Evolutionary conservation across 768 basidiomycete species (phyloP), one percentile per base, ranked within the genome.

Genomic region (Clathrus columnatus): DNA sequence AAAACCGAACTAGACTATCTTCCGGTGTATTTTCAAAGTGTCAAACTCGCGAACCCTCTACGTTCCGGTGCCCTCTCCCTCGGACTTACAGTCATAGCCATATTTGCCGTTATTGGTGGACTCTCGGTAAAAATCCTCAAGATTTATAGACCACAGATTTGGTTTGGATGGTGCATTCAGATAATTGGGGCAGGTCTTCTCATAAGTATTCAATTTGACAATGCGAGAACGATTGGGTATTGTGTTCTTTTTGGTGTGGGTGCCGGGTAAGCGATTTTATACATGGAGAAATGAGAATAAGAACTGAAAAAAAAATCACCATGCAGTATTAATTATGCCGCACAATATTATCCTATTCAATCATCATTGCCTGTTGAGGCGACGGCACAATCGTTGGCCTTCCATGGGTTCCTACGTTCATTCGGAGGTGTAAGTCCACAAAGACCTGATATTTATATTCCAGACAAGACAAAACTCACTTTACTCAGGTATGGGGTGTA

Each of bases 401-500:
- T 76, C 58, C 71, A 73, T 49, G 64, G 65, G 14, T 75, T 75
- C 58, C 44, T 65, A 5, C 69, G 75, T 5, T 58, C 63, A 1
- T 73, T 73, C 46, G 66, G 69, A 1, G 62, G 68, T 46, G 74
- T 72, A 46, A 42, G 65, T 49, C 11, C 54, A 11, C 20, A 14
- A 18, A n/a, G 4, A 10, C 2, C 8, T 18, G 36, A 14, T 14
- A n/a, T 14, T 20, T 27, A 20, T 29, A 17, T 5, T 20, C 4
- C 54, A 27, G 7, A 20, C 11, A 30, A 0, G 63, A 32, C 24
- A 18, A 17, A 6, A 21, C 4, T 54, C 24, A 8, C 6, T 20
- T 32, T 0, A 63, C n/a, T n/a, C n/a, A 80, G 73, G 68, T 69
- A 5, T 78, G 78, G 74, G 82, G 82, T 0, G 66, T 81, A 59